Base-by-base conservation (phyloP, 2,329 filamentous ascomycete species). In the Paecilomyces fulvus region DNA sequence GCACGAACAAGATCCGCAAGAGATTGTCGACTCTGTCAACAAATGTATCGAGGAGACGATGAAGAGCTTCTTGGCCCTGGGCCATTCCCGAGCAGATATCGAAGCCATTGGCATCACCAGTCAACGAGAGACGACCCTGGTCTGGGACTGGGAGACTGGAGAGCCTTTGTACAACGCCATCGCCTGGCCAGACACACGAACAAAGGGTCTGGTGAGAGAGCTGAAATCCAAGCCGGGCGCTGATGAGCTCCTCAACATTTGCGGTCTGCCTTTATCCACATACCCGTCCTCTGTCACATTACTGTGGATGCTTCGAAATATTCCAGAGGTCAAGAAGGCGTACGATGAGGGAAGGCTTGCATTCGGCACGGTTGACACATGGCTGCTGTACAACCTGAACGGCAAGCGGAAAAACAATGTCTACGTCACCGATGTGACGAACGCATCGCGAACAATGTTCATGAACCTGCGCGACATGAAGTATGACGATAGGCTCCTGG, bases 371-470 rank as follows among this genome's bases (percentile, higher is more conserved):
- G 85, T 95, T 58, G 91, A 96, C 72, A 83, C 88, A 1, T 96
- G 91, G 91, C 79, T 96, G 57, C 82, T 95, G 55, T 95, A 90
- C 76, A 85, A 86, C 64, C 81, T 96, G 53, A 78, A 95, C 66
- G 90, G 88, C 57, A 86, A 88, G 52, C 79, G 77, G 30, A 79
- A 83, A 58, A 83, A 80, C 53, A 82, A 86, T 56, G 73, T 91
- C 49, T 86, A 89, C 67, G 89, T 95, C 57, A 94, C 91, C 0
- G 91, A 96, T 71, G 84, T 87, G 51, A 90, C 89, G 59, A 96
- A 96, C 70, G 91, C 91, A 20, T 92, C 88, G 54, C 80, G 91
- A 67, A 96, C 91, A 59, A 95, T 95, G 90, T 94, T 96, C 73
- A 92, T 95, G 87, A 90, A 95, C 74, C 79, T 96, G 55, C 81